phyloP scores from a whole-genome alignment of 1,284 basidiomycete species.

The Cryptococcus amylolentus region DNA sequence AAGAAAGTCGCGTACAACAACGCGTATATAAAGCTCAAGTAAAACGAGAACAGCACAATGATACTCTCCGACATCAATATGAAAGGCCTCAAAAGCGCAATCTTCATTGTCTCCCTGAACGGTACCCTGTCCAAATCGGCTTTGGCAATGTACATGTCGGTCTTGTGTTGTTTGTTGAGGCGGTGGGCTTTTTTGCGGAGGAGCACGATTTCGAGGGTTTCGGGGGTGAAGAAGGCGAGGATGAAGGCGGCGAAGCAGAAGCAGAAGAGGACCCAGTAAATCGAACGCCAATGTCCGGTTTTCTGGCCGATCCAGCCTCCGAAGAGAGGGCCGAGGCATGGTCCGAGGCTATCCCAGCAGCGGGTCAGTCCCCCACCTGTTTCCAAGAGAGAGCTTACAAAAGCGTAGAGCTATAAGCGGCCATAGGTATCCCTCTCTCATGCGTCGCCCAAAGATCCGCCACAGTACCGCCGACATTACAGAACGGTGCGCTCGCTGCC shows the following conservation, averaged over 20 bases:
- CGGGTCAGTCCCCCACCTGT: background rate
- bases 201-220: slow-evolving; percentile 48
- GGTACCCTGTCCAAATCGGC: slow-evolving; percentile 36
- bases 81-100: slow-evolving; percentile 47
- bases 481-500: slow-evolving; percentile 51
- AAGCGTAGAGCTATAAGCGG: slow-evolving; percentile 47
- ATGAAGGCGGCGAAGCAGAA: slow-evolving; percentile 40
- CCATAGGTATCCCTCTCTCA: slow-evolving; percentile 51
- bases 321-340: slow-evolving; percentile 49
- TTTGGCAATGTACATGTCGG: slow-evolving; percentile 41
- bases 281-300: slow-evolving; percentile 49
- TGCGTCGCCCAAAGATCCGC: slow-evolving; percentile 51
- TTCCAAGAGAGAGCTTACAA: slow-evolving; percentile 15
- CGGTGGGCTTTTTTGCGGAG: slow-evolving; percentile 43
- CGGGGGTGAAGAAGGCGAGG: slow-evolving; percentile 43
- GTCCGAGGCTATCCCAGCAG: slow-evolving; percentile 42
- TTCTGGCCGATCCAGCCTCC: slow-evolving; percentile 46
- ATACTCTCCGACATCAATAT: slow-evolving; percentile 51
- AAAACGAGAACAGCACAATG: slow-evolving; percentile 51
- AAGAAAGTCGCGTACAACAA: slow-evolving; percentile 47
- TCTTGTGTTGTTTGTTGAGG: slow-evolving; percentile 47
- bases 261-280: slow-evolving; percentile 51
- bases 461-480: slow-evolving; percentile 52
- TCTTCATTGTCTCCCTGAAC: slow-evolving; percentile 40
- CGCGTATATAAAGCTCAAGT: slow-evolving; percentile 52